phyloP scores from a whole-genome alignment of 2,329 filamentous ascomycete genomes.

The Colletotrichum sp. region DNA sequence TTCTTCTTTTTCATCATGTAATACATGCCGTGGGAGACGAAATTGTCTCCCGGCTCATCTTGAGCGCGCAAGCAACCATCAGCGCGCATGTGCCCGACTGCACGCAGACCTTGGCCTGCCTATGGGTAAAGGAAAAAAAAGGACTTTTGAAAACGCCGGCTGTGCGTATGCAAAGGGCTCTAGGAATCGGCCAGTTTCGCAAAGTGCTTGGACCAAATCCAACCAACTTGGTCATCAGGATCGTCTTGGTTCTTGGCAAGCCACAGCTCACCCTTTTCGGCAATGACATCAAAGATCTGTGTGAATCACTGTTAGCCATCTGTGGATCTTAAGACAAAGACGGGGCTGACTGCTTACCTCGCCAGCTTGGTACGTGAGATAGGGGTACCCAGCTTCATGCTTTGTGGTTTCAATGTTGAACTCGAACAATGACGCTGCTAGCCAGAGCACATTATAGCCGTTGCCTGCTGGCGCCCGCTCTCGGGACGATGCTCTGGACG shows the following conservation, averaged over 20 bases:
- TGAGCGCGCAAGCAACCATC: background rate
- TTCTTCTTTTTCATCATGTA: background rate
- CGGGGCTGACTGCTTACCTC: conserved; percentile 62
- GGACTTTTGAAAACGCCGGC: conserved; percentile 5
- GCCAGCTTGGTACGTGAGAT: conserved; percentile 92
- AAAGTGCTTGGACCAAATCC: conserved; percentile 99
- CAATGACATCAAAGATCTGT: conserved; percentile 88
- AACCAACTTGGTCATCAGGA: conserved; percentile 77
- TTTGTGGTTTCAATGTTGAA: conserved; percentile 96
- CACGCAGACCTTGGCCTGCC: background rate
- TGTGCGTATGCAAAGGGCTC: background rate
- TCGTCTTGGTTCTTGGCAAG: conserved; percentile 98
- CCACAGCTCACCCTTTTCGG: conserved; percentile 97
- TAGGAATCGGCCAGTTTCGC: conserved; percentile 65
- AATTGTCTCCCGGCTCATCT: background rate
- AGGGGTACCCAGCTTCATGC: conserved; percentile 92
- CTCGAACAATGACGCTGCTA: conserved; percentile 93
- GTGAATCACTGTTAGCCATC: conserved; percentile 3
- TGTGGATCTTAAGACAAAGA: background rate
- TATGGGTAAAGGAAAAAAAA: background rate
- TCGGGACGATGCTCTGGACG: conserved; percentile 65
- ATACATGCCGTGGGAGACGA: background rate
- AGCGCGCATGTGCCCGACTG: conserved; percentile 12
- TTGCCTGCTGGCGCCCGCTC: conserved; percentile 58
- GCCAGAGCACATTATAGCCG: conserved; percentile 79